Evolutionary conservation across 208 protist genomes (phyloP).

Genomic region (Trypanosoma cruzi): DNA sequence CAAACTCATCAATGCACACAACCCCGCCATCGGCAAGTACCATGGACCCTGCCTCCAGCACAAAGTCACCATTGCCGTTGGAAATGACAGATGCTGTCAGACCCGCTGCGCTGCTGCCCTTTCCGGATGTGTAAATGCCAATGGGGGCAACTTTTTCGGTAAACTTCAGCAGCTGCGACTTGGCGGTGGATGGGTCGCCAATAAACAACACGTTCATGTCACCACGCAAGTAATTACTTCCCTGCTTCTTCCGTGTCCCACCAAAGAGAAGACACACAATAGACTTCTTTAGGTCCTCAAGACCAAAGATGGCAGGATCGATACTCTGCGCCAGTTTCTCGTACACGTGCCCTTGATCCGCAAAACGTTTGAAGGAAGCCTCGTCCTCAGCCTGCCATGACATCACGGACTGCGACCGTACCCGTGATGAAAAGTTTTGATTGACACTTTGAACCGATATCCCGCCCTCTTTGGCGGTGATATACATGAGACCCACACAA

Average conservation of each 20-base stretch:
- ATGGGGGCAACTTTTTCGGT: constrained; percentile 96
- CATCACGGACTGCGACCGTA: constrained; percentile 73
- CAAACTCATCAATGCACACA: constrained; percentile 99
- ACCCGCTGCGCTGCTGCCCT: constrained; percentile 98
- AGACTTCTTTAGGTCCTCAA: constrained; percentile 97
- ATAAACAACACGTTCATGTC: constrained; percentile 99
- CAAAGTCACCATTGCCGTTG: constrained; percentile 96
- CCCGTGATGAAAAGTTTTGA: constrained; percentile 87
- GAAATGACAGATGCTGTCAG: constrained; percentile 97
- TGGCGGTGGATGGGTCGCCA: constrained; percentile 99
- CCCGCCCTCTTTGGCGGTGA: constrained; percentile 42
- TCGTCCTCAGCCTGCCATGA: constrained; percentile 91
- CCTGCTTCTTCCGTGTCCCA: constrained; percentile 96
- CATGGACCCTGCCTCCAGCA: constrained; percentile 99
- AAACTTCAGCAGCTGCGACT: constrained; percentile 99
- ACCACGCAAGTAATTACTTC: constrained; percentile 97
- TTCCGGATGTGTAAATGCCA: constrained; percentile 99
- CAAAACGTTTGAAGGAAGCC: constrained; percentile 89
- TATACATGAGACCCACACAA: constrained; percentile 87
- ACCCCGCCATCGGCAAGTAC: constrained; percentile 99
- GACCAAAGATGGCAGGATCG: constrained; percentile 98
- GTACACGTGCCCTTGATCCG: constrained; percentile 91
- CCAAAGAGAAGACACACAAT: constrained; percentile 98
- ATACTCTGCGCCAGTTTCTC: constrained; percentile 94
- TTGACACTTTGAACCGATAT: constrained; percentile 79